These are phyloP conservation scores for Eugenia klotzschiana DNA, from an alignment of 441 rosid species.

Conservation along the genomic window DNA sequence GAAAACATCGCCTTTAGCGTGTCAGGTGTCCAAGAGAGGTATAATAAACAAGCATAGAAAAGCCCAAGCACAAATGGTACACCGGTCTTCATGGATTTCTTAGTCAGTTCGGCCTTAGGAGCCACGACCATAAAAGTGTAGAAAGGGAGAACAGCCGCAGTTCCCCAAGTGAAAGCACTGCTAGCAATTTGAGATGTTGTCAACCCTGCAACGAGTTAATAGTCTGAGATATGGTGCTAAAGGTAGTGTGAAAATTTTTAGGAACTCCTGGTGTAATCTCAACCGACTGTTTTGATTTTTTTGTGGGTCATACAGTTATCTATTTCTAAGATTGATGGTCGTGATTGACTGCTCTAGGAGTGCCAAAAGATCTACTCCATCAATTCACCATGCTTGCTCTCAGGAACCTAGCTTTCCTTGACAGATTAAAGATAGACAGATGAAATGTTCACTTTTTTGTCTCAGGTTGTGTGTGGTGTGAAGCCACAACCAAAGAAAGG, in stretches of 20 bases:
- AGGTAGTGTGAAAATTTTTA: background rate
- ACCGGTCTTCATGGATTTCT: constrained; percentile 57
- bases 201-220: constrained; percentile 30
- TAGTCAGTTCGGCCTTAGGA: constrained; percentile 67
- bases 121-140: constrained; percentile 85
- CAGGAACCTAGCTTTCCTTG: background rate
- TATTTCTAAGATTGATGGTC: background rate
- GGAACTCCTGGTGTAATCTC: background rate
- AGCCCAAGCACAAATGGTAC: constrained; percentile 54
- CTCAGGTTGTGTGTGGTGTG: background rate
- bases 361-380: background rate
- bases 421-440: background rate
- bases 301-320: background rate
- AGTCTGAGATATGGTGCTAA: background rate
- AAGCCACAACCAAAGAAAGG: background rate
- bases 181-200: constrained; percentile 56
- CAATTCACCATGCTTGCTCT: background rate
- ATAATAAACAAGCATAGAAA: constrained; percentile 50
- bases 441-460: background rate
- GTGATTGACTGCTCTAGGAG: background rate
- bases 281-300: background rate
- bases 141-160: constrained; percentile 78
- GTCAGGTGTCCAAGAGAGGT: constrained; percentile 80
- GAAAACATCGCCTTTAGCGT: constrained; percentile 57
- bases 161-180: constrained; percentile 53